A percentile compares a stretch with the other conserved stretches of the same genome.
These are phyloP conservation scores for Erodium maritimum DNA, from an alignment of 345 rosid genomes.

Conservation along the genomic window DNA sequence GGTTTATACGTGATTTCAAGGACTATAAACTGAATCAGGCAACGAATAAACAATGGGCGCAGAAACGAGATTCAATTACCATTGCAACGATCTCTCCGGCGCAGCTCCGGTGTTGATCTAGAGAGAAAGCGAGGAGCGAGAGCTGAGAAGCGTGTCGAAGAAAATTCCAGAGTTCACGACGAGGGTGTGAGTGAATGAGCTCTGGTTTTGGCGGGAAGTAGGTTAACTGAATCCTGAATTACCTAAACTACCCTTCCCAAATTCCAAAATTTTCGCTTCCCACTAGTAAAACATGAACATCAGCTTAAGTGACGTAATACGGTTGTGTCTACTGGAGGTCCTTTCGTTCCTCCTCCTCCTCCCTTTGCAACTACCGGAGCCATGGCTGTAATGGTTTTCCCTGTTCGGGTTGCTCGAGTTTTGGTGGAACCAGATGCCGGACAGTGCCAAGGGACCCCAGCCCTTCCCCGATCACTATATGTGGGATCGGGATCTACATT, in stretches of 20 bases:
- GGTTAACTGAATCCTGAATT: background rate
- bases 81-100: background rate
- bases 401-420: too few relatives aligned
- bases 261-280: background rate
- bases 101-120: background rate
- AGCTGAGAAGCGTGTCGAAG: background rate
- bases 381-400: too few relatives aligned
- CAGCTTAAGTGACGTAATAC: too few relatives aligned
- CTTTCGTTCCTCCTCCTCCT: too few relatives aligned
- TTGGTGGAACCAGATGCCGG: too few relatives aligned
- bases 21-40: background rate
- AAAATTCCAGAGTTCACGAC: constrained; percentile 1
- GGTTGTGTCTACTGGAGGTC: too few relatives aligned
- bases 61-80: background rate
- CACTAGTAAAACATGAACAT: too few relatives aligned
- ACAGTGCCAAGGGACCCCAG: too few relatives aligned
- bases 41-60: background rate
- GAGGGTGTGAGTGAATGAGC: background rate
- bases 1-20: background rate
- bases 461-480: too few relatives aligned
- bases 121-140: background rate
- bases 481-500: too few relatives aligned
- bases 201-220: constrained; percentile 10
- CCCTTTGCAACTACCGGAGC: too few relatives aligned
- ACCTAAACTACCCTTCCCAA: background rate